These are phyloP conservation scores for Coccomyxa subellipsoidea DNA, from an alignment of 163 green algal species.

Conservation along the genomic window DNA sequence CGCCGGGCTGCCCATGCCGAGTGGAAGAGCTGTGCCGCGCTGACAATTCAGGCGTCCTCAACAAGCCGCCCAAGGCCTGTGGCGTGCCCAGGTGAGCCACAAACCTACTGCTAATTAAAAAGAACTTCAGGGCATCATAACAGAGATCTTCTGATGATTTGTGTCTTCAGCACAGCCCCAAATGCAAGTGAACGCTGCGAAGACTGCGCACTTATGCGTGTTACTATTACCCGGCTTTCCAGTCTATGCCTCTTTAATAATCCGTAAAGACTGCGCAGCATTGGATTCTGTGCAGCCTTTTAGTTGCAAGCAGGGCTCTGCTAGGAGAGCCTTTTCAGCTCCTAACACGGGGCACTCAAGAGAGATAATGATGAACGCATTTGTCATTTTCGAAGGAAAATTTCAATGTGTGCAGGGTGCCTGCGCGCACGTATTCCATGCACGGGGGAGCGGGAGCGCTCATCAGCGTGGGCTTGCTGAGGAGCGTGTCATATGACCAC, in stretches of 20 bases:
- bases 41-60: background rate
- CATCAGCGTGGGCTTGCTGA: conserved; percentile 17
- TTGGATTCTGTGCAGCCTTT: no score
- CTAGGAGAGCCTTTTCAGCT: no score
- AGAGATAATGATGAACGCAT: background rate
- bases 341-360: background rate
- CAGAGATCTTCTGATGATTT: no score
- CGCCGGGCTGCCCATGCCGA: conserved; percentile 28
- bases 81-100: conserved; percentile 3
- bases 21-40: conserved; percentile 21
- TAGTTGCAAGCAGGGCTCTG: no score
- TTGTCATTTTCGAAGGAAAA: background rate
- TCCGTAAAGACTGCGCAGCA: no score
- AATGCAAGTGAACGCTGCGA: no score
- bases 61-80: conserved; percentile 1
- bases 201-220: no score
- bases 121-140: no score
- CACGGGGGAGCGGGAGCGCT: conserved; percentile 30
- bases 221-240: no score
- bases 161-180: no score
- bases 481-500: background rate
- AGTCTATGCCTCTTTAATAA: no score
- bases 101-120: no score
- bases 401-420: background rate
- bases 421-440: conserved; percentile 23